Base-by-base conservation (phyloP, 2,329 filamentous ascomycete genomes). In the Diplocarpon rosae region DNA sequence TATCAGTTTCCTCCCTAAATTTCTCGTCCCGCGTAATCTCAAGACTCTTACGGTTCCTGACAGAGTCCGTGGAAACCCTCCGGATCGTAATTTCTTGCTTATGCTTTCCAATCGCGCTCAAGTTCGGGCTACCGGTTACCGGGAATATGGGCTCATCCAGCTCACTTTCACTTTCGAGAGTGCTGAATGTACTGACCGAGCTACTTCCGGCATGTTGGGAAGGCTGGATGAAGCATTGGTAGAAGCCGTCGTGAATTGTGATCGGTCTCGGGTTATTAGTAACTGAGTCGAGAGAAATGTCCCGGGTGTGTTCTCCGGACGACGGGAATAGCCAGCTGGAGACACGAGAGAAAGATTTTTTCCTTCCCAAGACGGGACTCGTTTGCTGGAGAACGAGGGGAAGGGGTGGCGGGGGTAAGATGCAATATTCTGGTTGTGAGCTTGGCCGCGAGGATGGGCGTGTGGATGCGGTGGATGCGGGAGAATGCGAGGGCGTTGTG, bases 261-360 rank as follows among this genome's bases (percentile, higher is more conserved):
- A 78, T 60, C 9, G 75, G 72, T 33, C 62, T 69, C 1, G 75
- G 75, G 4, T 61, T 62, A 52, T 78, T 80, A 37, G 75, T 79
- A 20, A 77, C 61, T 2, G 69, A 70, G 48, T 74, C 69, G 27
- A 71, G 55, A 45, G 66, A 69, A 40, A 68, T 59, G 40, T 67
- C 65, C 14, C 61, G 62, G 28, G 57, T 60, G 42, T 62, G 60
- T 45, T 66, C 47, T 58, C 37, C 61, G 54, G 43, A 12, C 13
- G 37, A 34, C 10, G 57, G 71, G 52, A 73, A 75, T 20, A 80
- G 65, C 75, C 76, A 80, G 52, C 61, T 70, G 2, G 76, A 79
- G 8, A 80, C 73, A 13, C 70, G 68, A 9, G 75, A 76, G 56
- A 82, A 80, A 0, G 76, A 79, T 56, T 80, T 81, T 67, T 80